Evolutionary conservation across 805 yeast species (phyloP), one percentile per base, ranked within the genome.

Genomic region (Candida stauntonica): DNA sequence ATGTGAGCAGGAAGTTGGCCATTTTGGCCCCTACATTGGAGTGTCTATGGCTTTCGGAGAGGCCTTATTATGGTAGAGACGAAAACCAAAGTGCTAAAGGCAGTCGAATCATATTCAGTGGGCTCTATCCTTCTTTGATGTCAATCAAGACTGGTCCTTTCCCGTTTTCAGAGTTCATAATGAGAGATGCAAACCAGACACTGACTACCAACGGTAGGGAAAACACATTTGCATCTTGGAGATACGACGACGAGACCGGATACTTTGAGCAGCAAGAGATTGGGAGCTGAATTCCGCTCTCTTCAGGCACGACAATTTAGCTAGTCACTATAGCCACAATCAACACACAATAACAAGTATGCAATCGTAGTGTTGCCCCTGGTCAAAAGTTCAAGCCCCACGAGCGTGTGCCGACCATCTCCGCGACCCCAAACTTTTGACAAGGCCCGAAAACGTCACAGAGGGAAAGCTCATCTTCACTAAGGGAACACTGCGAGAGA

Each of bases 41-140:
- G 17, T 24, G 34, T 18, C 39, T 35, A 8, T 35, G 39, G 39
- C 33, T 35, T 3, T 35, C 39, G 4, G 39, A 35, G 26, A 30
- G 30, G 17, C 34, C 33, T 7, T 35, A 20, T 17, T 30, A 20
- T 12, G 24, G 15, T 9, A 6, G 26, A 3, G 18, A 17, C 9
- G 13, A 14, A 8, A 9, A 9, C 15, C 5, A 16, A n/a, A 15
- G 23, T 3, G 12, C 29, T 12, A 29, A 24, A 6, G 39, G 39
- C 9, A 17, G 33, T 14, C 27, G 34, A 6, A 29, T 35, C 12
- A 21, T 35, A 5, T 30, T 35, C 13, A 29, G 28, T 29, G 39
- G 39, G 23, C 21, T 35, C 5, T 35, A 30, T 23, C 29, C 24
- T 15, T 15, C 23, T 4, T 17, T 35, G 5, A 24, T 28, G 9